phyloP scores from a whole-genome alignment of 805 yeast species.

The Scheffersomyces ergatensis region DNA sequence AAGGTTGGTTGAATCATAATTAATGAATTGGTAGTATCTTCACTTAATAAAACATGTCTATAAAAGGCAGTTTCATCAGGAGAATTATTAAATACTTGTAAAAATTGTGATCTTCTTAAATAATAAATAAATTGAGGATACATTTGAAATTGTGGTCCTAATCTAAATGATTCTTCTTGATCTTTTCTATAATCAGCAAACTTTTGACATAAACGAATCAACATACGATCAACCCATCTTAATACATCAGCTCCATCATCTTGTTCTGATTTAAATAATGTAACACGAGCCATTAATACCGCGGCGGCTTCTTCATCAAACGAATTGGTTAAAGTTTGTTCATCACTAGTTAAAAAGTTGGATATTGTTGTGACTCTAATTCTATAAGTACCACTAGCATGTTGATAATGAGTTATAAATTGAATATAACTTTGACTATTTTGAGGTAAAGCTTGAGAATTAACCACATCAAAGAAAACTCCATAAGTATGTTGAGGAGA shows the following conservation, averaged over 20 bases:
- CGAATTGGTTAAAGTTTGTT: constrained; percentile 50
- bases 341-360: constrained; percentile 52
- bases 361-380: constrained; percentile 86
- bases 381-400: constrained; percentile 88
- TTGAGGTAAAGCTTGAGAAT: constrained; percentile 30
- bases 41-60: constrained; percentile 86
- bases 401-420: constrained; percentile 90
- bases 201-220: constrained; percentile 85
- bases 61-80: constrained; percentile 99
- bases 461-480: constrained; percentile 77
- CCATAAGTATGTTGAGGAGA: constrained; percentile 90
- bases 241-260: constrained; percentile 92
- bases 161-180: constrained; percentile 76
- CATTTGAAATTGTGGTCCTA: constrained; percentile 78
- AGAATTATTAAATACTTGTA: constrained; percentile 95
- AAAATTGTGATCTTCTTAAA: constrained; percentile 91
- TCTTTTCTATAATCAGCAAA: constrained; percentile 92
- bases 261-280: constrained; percentile 72
- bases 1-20: constrained; percentile 98
- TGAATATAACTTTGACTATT: constrained; percentile 52
- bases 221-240: constrained; percentile 91
- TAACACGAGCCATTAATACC: constrained; percentile 84
- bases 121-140: constrained; percentile 96
- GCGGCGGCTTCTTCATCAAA: constrained; percentile 99
- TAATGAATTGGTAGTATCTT: constrained; percentile 88